Base-by-base conservation (phyloP, 371 early-diverging fungal genomes). In the Lichtheimia corymbifera region DNA sequence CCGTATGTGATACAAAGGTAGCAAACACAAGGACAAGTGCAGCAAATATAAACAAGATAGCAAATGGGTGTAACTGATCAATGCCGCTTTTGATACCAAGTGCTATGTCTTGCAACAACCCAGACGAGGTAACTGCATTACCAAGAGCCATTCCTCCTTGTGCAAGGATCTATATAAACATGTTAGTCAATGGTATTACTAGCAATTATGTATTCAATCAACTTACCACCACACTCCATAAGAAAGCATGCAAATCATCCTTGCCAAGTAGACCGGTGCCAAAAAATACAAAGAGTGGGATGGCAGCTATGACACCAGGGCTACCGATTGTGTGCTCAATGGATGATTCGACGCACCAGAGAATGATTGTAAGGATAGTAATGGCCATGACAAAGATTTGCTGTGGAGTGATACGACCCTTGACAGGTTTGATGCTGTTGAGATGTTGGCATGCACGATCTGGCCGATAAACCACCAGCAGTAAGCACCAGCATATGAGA, bases 1-100 rank as follows among this genome's bases (percentile, higher is more conserved):
- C 98, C 0, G 98, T 97, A 66, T 98, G 98, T 2, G 91, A 91
- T 50, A 98, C 93, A 70, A 97, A 97, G 2, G 94, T 94, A n/a
- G 97, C 86, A 62, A 92, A 87, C 2, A 93, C 86, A 17, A 92
- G 71, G 13, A 91, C 86, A 30, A 93, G 71, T 13, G 76, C 66
- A 5, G 87, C 77, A 66, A 93, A 89, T 25, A 89, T 71, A 11
- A 83, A 70, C 14, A 92, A 65, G 17, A 93, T 88, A 4, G 76
- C 74, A 65, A 88, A 91, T 5, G 86, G 70, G 2, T 82, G 66
- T 64, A 92, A 67, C 25, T 83, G 80, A 25, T 83, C 71, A 28
- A 95, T 85, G 53, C 83, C 71, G 4, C 76, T 71, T 40, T 89
- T 85, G 53, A 98, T 87, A 28, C 70, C 64, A 27, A 76, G 65